Evolutionary conservation across 1,284 basidiomycete species (phyloP).

Genomic region (Trichosporon sp.): DNA sequence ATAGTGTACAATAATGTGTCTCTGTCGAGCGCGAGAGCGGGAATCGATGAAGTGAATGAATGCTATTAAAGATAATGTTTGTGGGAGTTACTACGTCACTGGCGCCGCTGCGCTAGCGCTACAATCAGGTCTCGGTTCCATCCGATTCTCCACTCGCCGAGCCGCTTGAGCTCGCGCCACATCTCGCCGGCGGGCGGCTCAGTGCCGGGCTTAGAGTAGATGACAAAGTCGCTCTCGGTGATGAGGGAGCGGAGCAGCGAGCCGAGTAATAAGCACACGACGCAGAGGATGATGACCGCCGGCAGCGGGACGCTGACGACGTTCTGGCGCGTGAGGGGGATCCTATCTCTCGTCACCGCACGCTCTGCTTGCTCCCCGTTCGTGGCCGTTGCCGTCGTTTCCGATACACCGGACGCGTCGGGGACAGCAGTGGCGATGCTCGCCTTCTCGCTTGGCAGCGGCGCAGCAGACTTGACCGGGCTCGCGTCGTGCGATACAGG

Average conservation of each 20-base stretch:
- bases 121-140: constrained; percentile 60
- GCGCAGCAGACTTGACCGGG: constrained; percentile 23
- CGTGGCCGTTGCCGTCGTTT: constrained; percentile 31
- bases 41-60: background rate
- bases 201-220: constrained; percentile 66
- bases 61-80: constrained; percentile 2
- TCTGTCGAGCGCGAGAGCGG: background rate
- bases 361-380: background rate
- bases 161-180: constrained; percentile 79
- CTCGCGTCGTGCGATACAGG: constrained; percentile 28
- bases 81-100: constrained; percentile 1
- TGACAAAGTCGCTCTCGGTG: constrained; percentile 80
- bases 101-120: constrained; percentile 43
- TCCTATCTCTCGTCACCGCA: background rate
- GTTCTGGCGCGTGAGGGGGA: constrained; percentile 21
- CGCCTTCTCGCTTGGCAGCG: constrained; percentile 21
- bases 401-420: constrained; percentile 22
- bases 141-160: constrained; percentile 64
- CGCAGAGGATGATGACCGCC: constrained; percentile 70
- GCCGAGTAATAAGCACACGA: constrained; percentile 89
- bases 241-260: constrained; percentile 83
- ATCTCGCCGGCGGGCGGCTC: constrained; percentile 57
- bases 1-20: constrained; percentile 18
- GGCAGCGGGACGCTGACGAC: constrained; percentile 47
- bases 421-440: background rate